These are phyloP conservation scores for Scutellaria minor DNA, from an alignment of 257 asterid genomes.

Conservation along the genomic window DNA sequence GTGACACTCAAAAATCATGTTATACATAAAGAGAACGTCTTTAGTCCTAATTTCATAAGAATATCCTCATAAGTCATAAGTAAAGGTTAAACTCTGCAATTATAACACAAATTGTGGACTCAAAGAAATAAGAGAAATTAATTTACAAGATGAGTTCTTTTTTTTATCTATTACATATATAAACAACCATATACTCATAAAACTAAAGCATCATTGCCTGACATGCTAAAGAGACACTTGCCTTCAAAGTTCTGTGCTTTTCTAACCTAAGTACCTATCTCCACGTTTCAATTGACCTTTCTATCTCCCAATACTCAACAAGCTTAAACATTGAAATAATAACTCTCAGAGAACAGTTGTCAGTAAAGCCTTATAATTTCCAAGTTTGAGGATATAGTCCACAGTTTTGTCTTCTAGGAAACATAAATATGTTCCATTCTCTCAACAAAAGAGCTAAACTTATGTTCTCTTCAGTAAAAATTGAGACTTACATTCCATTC, in stretches of 20 bases:
- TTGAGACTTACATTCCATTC: neutral
- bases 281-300: neutral
- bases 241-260: neutral
- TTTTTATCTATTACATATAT: neutral
- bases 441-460: neutral
- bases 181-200: neutral
- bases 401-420: too few relatives aligned
- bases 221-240: neutral
- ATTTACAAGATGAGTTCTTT: neutral
- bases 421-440: neutral
- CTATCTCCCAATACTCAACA: neutral
- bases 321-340: neutral
- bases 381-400: neutral
- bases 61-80: neutral
- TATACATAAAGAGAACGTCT: constrained; percentile 1
- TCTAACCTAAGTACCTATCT: neutral
- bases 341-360: neutral
- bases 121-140: constrained; percentile 4
- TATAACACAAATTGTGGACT: neutral
- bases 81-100: neutral
- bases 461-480: neutral
- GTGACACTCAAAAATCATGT: neutral
- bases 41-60: neutral
- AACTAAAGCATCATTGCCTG: neutral
- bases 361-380: constrained; percentile 1